Conservation (phyloP, 1,284 basidiomycete genomes). For the Cutaneotrichosporon cyanovorans region DNA sequence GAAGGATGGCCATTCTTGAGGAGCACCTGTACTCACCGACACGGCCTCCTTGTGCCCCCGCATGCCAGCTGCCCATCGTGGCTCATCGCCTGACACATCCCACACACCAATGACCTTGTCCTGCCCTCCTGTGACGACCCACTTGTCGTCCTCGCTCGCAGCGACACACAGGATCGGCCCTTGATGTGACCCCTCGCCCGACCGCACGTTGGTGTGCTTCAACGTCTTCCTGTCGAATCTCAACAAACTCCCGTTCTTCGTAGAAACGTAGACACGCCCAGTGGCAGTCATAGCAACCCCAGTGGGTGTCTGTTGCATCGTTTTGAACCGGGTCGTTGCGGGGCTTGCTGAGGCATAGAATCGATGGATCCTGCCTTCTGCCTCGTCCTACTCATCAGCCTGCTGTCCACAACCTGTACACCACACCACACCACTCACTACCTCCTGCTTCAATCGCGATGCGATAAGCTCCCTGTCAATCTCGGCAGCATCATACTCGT, state of each 20-base stretch:
- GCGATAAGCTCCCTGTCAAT: conserved; percentile 88
- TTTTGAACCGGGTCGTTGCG: conserved; percentile 5
- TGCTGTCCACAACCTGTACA: background rate
- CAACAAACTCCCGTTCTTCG: conserved; percentile 76
- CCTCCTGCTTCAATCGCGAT: conserved; percentile 79
- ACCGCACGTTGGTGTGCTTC: background rate
- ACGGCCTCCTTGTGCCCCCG: conserved; percentile 78
- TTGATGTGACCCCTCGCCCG: conserved; percentile 61
- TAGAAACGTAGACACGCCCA: conserved; percentile 50
- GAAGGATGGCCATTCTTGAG: too few species aligned
- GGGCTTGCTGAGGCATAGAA: conserved; percentile 45
- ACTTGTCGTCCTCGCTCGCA: conserved; percentile 73
- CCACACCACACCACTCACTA: conserved; percentile 51
- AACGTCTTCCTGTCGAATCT: conserved; percentile 53
- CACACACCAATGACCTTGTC: conserved; percentile 76
- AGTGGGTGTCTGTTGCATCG: conserved; percentile 8
- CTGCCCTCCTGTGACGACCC: conserved; percentile 76
- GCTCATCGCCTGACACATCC: conserved; percentile 59
- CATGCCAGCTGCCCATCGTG: conserved; percentile 68
- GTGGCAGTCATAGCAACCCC: conserved; percentile 10
- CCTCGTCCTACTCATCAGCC: conserved; percentile 33
- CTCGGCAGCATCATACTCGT: conserved; percentile 86
- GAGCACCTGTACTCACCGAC: conserved; percentile 54
- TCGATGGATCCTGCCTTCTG: conserved; percentile 41
- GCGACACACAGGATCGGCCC: conserved; percentile 79